Conservation (phyloP, 768 basidiomycete species). For the Asterophora lycoperdoides region DNA sequence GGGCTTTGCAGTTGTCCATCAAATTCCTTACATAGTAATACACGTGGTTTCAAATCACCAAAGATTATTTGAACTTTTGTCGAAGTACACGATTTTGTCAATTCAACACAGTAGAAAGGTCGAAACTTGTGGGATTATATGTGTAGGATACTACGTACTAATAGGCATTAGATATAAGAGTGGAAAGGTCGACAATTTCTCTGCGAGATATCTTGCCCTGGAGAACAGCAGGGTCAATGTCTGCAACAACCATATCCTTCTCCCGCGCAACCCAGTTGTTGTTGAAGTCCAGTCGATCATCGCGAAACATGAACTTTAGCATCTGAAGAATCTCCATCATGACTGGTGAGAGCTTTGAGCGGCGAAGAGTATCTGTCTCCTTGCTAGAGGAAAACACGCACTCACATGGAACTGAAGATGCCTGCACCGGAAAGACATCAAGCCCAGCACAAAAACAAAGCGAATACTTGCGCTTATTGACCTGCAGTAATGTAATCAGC, state of each 20-base stretch:
- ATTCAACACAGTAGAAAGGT: too few relatives aligned
- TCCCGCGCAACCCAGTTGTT: neutral
- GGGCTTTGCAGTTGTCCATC: too few relatives aligned
- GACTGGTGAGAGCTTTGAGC: neutral
- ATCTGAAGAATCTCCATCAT: constrained; percentile 8
- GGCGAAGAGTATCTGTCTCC: constrained; percentile 3
- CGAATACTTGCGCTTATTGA: neutral
- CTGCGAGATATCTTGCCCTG: too few relatives aligned
- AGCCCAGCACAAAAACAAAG: neutral
- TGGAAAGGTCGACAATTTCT: too few relatives aligned
- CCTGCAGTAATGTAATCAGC: neutral
- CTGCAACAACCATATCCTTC: neutral
- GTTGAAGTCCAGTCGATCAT: neutral
- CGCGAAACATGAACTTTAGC: constrained; percentile 1
- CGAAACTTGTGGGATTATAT: too few relatives aligned
- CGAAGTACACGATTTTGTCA: too few relatives aligned
- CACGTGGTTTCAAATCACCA: too few relatives aligned
- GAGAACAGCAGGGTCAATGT: neutral
- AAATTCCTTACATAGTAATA: too few relatives aligned
- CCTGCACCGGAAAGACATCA: constrained; percentile 7
- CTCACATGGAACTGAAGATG: constrained; percentile 7
- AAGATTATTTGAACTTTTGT: too few relatives aligned
- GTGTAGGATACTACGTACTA: too few relatives aligned
- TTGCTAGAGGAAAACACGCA: constrained; percentile 7
- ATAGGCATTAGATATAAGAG: too few relatives aligned